Conservation (phyloP, 1,139 yeast species). For the Lizanozyma gosingica region DNA sequence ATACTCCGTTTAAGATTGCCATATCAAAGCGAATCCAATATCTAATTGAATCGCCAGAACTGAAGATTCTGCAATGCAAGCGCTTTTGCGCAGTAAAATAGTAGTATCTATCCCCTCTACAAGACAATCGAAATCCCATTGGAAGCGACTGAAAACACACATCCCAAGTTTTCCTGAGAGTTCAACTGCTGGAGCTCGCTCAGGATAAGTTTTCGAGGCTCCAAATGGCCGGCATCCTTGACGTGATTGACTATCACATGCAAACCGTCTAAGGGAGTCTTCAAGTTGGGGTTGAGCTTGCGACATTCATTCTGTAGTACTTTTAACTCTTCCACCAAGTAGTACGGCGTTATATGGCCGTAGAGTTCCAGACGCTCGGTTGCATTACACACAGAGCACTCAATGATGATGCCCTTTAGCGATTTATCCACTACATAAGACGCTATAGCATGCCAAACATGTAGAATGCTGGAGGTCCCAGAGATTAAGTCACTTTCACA, state of each 20-base stretch:
- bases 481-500: conserved; percentile 60
- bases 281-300: conserved; percentile 5
- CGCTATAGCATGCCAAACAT: conserved; percentile 53
- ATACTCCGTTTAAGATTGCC: too few relatives aligned
- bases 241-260: conserved; percentile 63
- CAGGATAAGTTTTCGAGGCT: conserved; percentile 49
- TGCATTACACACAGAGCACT: conserved; percentile 58
- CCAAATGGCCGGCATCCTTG: conserved; percentile 29
- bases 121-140: conserved; percentile 13
- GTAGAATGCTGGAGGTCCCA: conserved; percentile 28
- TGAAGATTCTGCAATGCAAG: too few relatives aligned
- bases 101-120: too few relatives aligned
- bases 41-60: too few relatives aligned
- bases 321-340: conserved; percentile 49
- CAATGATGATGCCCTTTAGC: conserved; percentile 55
- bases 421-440: conserved; percentile 27
- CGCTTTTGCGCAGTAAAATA: too few relatives aligned
- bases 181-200: conserved; percentile 38
- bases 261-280: conserved; percentile 34
- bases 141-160: conserved; percentile 40
- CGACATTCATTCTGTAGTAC: conserved; percentile 15
- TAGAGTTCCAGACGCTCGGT: conserved; percentile 36
- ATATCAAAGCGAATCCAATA: too few relatives aligned
- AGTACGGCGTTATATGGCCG: conserved; percentile 73
- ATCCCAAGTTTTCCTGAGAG: conserved; percentile 22